Conservation (phyloP, 805 yeast genomes). For the Lipomyces anomalus region DNA sequence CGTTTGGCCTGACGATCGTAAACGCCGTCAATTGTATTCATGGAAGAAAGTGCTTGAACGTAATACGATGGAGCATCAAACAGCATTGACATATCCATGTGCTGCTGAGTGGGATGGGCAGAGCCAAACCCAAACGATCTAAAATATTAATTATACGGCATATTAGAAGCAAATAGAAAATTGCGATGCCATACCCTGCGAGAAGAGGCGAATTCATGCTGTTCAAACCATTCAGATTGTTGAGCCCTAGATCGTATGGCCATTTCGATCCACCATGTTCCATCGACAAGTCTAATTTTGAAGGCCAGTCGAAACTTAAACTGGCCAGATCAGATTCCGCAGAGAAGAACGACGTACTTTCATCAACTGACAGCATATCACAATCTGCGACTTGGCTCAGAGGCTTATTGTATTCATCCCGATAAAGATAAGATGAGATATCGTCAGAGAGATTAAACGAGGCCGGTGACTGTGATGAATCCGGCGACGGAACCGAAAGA, state of each 20-base stretch:
- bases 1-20: constrained; percentile 2
- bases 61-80: not conserved
- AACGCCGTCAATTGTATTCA: not conserved
- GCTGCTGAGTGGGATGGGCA: not conserved
- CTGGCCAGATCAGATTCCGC: not conserved
- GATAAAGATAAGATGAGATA: constrained; percentile 17
- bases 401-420: constrained; percentile 18
- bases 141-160: not conserved
- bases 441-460: constrained; percentile 8
- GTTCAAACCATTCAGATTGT: not conserved
- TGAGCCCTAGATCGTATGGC: constrained; percentile 1
- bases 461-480: too few relatives aligned
- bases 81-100: not conserved
- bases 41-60: too few relatives aligned
- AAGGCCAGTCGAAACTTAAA: constrained; percentile 16
- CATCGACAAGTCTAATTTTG: constrained; percentile 1
- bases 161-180: not conserved
- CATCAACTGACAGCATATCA: constrained; percentile 6
- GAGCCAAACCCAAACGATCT: not conserved
- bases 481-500: too few relatives aligned
- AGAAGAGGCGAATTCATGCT: not conserved
- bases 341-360: not conserved
- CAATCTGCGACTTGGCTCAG: constrained; percentile 8
- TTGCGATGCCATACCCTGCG: not conserved
- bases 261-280: not conserved